Evolutionary conservation across 306 rosid species (phyloP), one percentile per base, ranked within the genome.

Genomic region (Argentina anserina): DNA sequence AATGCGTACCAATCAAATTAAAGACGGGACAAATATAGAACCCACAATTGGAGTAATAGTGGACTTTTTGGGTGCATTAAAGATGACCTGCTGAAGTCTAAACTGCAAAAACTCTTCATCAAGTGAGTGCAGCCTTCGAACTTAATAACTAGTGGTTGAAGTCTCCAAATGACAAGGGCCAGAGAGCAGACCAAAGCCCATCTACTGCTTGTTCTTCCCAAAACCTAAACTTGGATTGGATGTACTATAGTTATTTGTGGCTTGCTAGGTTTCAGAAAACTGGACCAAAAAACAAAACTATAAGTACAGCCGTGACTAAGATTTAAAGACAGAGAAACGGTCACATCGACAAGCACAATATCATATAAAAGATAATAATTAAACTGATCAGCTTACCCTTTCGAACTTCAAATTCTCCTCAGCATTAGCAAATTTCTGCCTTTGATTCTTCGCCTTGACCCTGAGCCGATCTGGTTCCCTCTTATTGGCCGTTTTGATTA

Each of bases 401-500:
- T 91, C 87, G 82, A 89, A 81, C 84, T 89, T 93, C 7, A 18
- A 47, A 5, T 47, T 85, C 82, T 89, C 96, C 52, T 83, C 96
- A 5, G 90, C 79, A 91, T 50, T 81, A n/a, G 83, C 80, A 77
- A 91, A 87, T 78, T 76, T 89, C 78, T 84, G 84, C 76, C 73
- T 23, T 69, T 89, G 85, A 84, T 72, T 92, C 84, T 87, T 87
- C 81, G 89, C 85, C 78, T 86, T 83, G 55, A 84, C 78, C 17
- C 89, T 85, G 9, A 93, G 90, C 53, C 79, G 65, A 26, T 93
- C 88, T 0, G 97, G 98, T 81, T 86, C 92, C 20, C 25, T 87
- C 84, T 87, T 93, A 86, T 86, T 91, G 18, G 92, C 91, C 1
- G 76, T 82, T 77, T 91, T 72, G 94, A 89, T 81, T 81, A 80